Base-by-base conservation (phyloP, 768 basidiomycete genomes). In the Tricholoma terreum region DNA sequence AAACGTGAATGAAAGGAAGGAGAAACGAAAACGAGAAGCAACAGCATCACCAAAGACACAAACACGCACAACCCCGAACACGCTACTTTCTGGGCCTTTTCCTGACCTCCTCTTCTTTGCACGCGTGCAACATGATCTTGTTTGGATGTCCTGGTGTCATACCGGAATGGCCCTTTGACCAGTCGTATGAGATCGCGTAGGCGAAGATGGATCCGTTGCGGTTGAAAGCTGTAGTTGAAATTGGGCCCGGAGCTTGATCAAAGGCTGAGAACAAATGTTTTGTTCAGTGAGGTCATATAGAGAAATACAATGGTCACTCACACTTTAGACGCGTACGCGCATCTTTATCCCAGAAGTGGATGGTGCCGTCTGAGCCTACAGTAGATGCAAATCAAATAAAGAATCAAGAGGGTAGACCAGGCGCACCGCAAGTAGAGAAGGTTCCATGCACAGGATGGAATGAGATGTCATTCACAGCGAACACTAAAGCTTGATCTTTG, bases 291-390 rank as follows among this genome's bases (percentile, higher is more conserved):
- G 22, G 15, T 7, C 6, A 11, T 40, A 10, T 38, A 30, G 22
- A 19, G 54, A 19, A 38, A 21, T 45, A 11, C 21, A 19, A 72
- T 80, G 49, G 63, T 22, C 2, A 14, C 40, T 19, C 21, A 94
- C 93, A 86, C 76, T 95, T 97, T 75, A 98, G 81, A 38, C 95
- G 87, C 6, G 90, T 93, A 57, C 94, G 87, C 7, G 90, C 86
- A 63, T 95, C 90, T 73, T 94, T 94, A 73, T 97, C 94, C 94
- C 94, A 96, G 71, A 90, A 92, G 79, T 92, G 89, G 69, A 94
- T 86, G 2, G 88, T 88, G 17, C 92, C 92, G 62, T 94, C 92
- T 42, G 89, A 81, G 9, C 89, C 89, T 89, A 52, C 52, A 7
- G 21, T 38, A 57, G 30, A 56, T 50, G n/a, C 8, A 46, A 14